phyloP scores from a whole-genome alignment of 306 rosid species.

The Mucuna pruriens region DNA sequence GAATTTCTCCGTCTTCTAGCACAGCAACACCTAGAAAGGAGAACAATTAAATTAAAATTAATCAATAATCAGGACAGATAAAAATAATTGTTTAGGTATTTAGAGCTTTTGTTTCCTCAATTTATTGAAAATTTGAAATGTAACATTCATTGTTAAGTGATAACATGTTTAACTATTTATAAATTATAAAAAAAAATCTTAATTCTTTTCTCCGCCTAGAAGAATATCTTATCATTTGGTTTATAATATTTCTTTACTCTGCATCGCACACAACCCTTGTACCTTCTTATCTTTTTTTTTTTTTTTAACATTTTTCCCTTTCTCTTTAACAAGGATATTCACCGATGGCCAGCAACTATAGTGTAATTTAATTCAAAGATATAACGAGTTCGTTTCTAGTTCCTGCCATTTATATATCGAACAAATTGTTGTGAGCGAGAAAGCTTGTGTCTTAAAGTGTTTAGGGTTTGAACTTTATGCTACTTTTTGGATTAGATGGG shows the following conservation, averaged over 20 bases:
- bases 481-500: constrained; percentile 30
- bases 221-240: not conserved
- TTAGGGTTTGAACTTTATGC: not conserved
- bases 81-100: not conserved
- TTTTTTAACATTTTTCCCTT: not conserved
- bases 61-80: not conserved
- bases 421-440: not conserved
- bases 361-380: constrained; percentile 24
- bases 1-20: not conserved
- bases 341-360: not conserved
- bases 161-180: not conserved
- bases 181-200: not conserved
- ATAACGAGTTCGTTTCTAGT: constrained; percentile 34
- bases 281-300: not conserved
- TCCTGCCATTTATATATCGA: not conserved
- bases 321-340: not conserved
- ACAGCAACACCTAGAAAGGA: not conserved
- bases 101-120: not conserved
- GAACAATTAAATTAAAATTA: not conserved
- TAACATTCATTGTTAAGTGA: not conserved
- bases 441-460: not conserved
- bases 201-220: not conserved
- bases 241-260: not conserved
- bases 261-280: not conserved
- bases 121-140: not conserved